Percentiles rank a stretch among this genome's conserved stretches.
These are phyloP conservation scores for Chrysoporthe austroafricana DNA, from an alignment of 2,329 filamentous ascomycete species.

Conservation along the genomic window DNA sequence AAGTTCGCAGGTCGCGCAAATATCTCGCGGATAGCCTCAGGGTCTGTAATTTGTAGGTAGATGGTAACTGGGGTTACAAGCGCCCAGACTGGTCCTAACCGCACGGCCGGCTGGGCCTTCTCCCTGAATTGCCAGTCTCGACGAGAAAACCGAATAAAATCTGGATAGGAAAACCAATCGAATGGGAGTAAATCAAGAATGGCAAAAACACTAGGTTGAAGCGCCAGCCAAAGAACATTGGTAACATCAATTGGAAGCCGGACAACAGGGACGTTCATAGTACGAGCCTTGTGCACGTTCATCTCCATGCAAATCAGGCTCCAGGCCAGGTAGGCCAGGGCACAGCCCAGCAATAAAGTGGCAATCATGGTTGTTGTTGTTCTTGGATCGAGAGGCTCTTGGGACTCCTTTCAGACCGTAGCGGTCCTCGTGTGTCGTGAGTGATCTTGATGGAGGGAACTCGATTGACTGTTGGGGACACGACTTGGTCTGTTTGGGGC, in stretches of 20 bases:
- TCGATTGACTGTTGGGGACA: too few species aligned
- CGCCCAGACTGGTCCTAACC: slow-evolving; percentile 34
- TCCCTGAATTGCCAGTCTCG: slow-evolving; percentile 33
- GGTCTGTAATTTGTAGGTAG: slow-evolving; percentile 32
- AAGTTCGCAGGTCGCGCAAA: slow-evolving; percentile 32
- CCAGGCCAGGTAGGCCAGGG: too few species aligned
- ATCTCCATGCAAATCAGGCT: slow-evolving; percentile 24
- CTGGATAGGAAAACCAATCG: slow-evolving; percentile 32
- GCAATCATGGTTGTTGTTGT: too few species aligned
- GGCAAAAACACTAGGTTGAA: slow-evolving; percentile 33
- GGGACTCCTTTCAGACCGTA: too few species aligned
- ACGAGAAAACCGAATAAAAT: slow-evolving; percentile 33
- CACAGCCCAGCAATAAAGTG: too few species aligned
- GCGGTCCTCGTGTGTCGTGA: too few species aligned
- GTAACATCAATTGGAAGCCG: slow-evolving; percentile 32
- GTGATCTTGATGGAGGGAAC: too few species aligned
- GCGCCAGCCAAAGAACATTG: slow-evolving; percentile 33
- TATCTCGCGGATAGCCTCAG: slow-evolving; percentile 33
- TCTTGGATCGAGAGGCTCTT: too few species aligned
- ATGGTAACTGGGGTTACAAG: slow-evolving; percentile 32
- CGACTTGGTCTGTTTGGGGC: too few species aligned
- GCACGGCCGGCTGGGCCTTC: slow-evolving; percentile 21
- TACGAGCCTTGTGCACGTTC: slow-evolving; percentile 32
- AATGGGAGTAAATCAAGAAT: slow-evolving; percentile 32
- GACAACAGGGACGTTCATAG: slow-evolving; percentile 32